Base-by-base conservation (phyloP, 1,284 basidiomycete genomes). In the Cutaneotrichosporon arboriforme region DNA sequence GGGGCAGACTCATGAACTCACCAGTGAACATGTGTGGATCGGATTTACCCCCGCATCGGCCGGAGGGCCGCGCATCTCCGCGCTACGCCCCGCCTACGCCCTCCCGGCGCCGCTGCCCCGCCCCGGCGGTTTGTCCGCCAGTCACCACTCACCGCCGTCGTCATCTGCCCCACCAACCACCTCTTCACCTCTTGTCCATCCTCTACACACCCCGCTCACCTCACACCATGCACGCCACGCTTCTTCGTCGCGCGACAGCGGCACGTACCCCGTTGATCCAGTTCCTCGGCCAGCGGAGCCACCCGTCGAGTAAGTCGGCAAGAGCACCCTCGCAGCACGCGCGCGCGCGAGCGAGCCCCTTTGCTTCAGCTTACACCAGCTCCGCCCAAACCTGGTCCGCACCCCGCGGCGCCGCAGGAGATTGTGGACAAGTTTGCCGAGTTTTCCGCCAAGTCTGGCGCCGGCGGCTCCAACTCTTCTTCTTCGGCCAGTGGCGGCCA, bases 381-480 rank as follows among this genome's bases (percentile, higher is more conserved):
- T 44, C 77, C 81, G 12, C 79, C 81, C 65, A 70, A 79, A 34
- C 81, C 85, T 15, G 83, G 82, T 58, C 79, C 86, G 9, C 89
- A 91, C 70, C 89, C 88, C 1, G 80, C 81, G 40, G 87, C 88
- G 21, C 86, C 88, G 20, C 68, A 78, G 57, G 86, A 89, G 65
- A 76, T 84, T 57, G 82, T 81, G 65, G 79, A 83, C 54, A 73
- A 77, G 15, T 88, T 88, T 67, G 70, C 81, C 17, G 79, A 80
- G 35, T 84, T 84, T 64, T 61, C 83, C 40, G 78, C 78, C 59
- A 83, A 81, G 67, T 69, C 70, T 4, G 33, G 37, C n/a, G 54
- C 52, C 8, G 35, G 58, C 8, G 22, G 47, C 4, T 47, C 52
- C 10, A 61, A 70, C 4, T 31, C 26, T 10, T 61, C 8, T 63